Base-by-base conservation (phyloP, 2,329 filamentous ascomycete species). In the Tolypocladium tundrense region DNA sequence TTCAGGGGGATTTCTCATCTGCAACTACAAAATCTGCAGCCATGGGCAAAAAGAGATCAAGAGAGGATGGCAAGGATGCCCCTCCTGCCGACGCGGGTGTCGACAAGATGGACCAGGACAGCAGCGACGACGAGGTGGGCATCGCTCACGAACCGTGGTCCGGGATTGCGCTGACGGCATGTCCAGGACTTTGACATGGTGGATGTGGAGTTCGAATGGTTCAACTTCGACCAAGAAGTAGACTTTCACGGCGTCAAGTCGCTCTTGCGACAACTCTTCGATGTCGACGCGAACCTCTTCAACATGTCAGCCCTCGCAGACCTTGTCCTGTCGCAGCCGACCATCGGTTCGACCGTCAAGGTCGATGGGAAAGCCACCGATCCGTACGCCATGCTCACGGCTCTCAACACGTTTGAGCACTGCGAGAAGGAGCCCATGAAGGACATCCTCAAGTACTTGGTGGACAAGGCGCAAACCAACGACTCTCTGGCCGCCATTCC, bases 141-240 rank as follows among this genome's bases (percentile, higher is more conserved):
- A 16, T 62, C 45, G 31, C 50, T 37, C 33, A 48, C 35, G n/a
- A n/a, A 24, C n/a, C 21, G 9, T 3, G 37, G n/a, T 14, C 35
- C 14, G 37, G 13, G 14, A 24, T n/a, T 58, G 62, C 51, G 61
- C 57, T 64, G 42, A 63, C 57, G 5, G 3, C 21, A 50, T 31
- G 33, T 41, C 7, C 57, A 96, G 90, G 90, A 96, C 68, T 88
- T 91, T 68, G 89, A 96, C 70, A 88, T 93, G 72, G 85, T 99
- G 63, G 88, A 97, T 69, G 91, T 97, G 59, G 93, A 97, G 64
- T 99, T 99, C 68, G 94, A 99, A 77, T 97, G 91, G 89, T 99
- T 97, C 77, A 95, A 97, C 75, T 96, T 93, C 61, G 88, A 94
- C 66, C 81, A 89, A 2, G 85, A 88, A 9, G 82, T 96, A 66